These are phyloP conservation scores for Pythium apleroticum DNA, from an alignment of 352 stramenopile genomes.

Conservation along the genomic window DNA sequence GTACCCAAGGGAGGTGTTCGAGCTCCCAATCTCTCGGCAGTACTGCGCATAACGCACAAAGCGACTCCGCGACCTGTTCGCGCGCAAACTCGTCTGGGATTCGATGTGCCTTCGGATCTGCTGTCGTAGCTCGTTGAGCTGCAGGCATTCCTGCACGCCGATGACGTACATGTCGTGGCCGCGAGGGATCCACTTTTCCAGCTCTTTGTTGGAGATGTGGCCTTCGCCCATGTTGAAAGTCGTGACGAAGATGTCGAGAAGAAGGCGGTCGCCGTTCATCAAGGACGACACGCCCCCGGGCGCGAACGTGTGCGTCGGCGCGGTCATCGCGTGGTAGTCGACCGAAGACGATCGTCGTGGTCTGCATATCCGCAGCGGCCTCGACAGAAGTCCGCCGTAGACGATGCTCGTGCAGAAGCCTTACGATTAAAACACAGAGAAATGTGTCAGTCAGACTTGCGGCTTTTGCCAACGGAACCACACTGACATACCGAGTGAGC, in stretches of 20 bases:
- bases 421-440: neutral
- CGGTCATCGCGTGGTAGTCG: constrained; percentile 38
- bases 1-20: constrained; percentile 80
- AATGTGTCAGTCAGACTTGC: neutral
- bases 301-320: constrained; percentile 35
- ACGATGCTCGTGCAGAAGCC: constrained; percentile 67
- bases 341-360: constrained; percentile 13
- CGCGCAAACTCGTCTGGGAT: constrained; percentile 28
- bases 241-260: constrained; percentile 72
- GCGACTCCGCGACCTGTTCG: constrained; percentile 26
- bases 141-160: constrained; percentile 86
- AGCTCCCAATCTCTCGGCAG: constrained; percentile 76
- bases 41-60: constrained; percentile 45
- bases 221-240: constrained; percentile 87
- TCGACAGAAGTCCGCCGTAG: constrained; percentile 33
- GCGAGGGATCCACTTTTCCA: constrained; percentile 78
- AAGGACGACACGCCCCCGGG: constrained; percentile 1
- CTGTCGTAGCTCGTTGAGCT: constrained; percentile 60
- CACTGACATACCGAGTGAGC: constrained; percentile 32
- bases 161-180: constrained; percentile 88
- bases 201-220: constrained; percentile 45
- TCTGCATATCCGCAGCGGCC: constrained; percentile 19
- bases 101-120: constrained; percentile 69
- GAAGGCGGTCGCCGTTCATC: constrained; percentile 43
- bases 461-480: neutral